Base-by-base conservation (phyloP, 2,329 filamentous ascomycete genomes). In the Lachnellula suecica region DNA sequence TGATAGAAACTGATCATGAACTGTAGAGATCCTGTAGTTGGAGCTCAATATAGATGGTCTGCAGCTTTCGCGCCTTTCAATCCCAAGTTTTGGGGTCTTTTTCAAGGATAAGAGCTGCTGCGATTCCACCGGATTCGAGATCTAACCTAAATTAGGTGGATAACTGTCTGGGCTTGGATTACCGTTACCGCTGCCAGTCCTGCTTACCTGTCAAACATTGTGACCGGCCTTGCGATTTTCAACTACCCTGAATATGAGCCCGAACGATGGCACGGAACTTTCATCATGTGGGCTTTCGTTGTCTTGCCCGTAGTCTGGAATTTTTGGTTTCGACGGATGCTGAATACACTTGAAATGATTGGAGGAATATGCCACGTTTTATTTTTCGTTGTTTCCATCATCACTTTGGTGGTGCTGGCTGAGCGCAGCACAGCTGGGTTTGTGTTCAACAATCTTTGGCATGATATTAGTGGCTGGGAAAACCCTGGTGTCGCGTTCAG, bases 361-460 rank as follows among this genome's bases (percentile, higher is more conserved):
- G 69, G 75, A 29, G 62, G 77, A 5, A 65, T 72, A 35, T 63
- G 75, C 15, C 74, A 78, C 49, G 61, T 74, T 15, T 54, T 71
- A 17, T 73, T 72, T 8, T 77, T 76, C 51, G 64, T 76, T 42
- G 70, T 63, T 2, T 65, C 75, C 15, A 53, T 77, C 59, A 63
- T 69, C 34, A 61, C 66, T 1, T 71, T 77, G 42, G 66, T 66
- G 58, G 22, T 51, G 4, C 43, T 60, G 24, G 47, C 58, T 22
- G 51, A 53, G 23, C 58, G 53, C 13, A 55, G 55, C 17, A 44
- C 57, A 4, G 22, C 56, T n/a, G 38, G 42, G 8, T 53, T 51
- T 15, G 64, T 68, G 17, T 68, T 65, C 47, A 63, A 59, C 3
- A 54, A 57, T 1, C 65, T 69, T 44, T 56, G 49, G 19, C 60